Evolutionary conservation across 140 eudicot species (phyloP).

Genomic region (Stevia rebaudiana): DNA sequence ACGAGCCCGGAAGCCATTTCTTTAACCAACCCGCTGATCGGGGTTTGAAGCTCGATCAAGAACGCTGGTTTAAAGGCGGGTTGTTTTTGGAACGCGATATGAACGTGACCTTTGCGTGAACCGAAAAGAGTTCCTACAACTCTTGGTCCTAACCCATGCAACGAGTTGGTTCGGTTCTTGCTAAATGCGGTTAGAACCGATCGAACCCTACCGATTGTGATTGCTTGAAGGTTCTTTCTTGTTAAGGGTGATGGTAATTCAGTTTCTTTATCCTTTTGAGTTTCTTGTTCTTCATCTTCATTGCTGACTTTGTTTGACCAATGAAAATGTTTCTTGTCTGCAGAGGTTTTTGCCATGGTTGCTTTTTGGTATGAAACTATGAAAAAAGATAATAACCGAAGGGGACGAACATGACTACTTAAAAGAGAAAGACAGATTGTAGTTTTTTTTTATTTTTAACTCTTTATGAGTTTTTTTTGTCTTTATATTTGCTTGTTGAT

Average conservation of each 20-base stretch:
- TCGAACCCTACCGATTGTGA: conserved; percentile 49
- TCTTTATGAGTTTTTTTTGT: too few relatives aligned
- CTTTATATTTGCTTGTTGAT: too few relatives aligned
- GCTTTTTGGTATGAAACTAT: conserved; percentile 24
- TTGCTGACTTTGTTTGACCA: conserved; percentile 56
- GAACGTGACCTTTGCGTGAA: conserved; percentile 60
- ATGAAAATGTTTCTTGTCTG: conserved; percentile 58
- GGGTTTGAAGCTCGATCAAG: conserved; percentile 70
- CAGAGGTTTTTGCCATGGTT: conserved; percentile 53
- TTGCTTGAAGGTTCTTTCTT: conserved; percentile 56
- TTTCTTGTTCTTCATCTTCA: conserved; percentile 42
- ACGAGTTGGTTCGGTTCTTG: conserved; percentile 31
- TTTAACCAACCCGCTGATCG: conserved; percentile 53
- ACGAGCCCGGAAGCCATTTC: conserved; percentile 89
- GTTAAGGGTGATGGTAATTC: conserved; percentile 30
- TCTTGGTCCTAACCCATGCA: conserved; percentile 47
- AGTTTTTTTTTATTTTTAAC: too few relatives aligned
- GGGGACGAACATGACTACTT: conserved; percentile 31
- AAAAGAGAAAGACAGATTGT: neutral
- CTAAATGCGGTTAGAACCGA: conserved; percentile 40
- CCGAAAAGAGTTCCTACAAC: conserved; percentile 78
- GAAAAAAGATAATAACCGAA: conserved; percentile 26
- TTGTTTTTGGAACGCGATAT: conserved; percentile 64
- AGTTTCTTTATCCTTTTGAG: conserved; percentile 16
- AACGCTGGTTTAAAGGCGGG: conserved; percentile 52